Percentiles rank a stretch among this genome's conserved stretches.
Evolutionary conservation across 371 early-diverging fungal genomes (phyloP).

Genomic region (Rhizoclosmatium hyalinum): DNA sequence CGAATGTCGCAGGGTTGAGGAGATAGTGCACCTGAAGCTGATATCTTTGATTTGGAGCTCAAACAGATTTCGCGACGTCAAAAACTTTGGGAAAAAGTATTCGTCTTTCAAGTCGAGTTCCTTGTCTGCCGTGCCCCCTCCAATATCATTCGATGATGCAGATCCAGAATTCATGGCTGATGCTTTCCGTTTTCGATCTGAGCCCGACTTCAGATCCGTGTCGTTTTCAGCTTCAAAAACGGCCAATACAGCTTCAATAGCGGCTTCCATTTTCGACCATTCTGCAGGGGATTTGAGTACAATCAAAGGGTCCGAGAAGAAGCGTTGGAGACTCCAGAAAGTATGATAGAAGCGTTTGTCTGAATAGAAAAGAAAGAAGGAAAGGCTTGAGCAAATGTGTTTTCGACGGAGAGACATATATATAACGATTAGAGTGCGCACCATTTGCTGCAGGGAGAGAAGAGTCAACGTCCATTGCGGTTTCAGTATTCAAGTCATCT

Average conservation of each 20-base stretch:
- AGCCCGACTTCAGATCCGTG: neutral
- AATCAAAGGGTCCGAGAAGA: conserved; percentile 53
- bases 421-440: neutral
- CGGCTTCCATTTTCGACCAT: conserved; percentile 43
- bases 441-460: neutral
- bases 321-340: conserved; percentile 62
- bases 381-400: no score
- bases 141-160: neutral
- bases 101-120: conserved; percentile 41
- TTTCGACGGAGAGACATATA: no score
- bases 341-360: conserved; percentile 39
- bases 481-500: conserved; percentile 35
- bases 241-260: conserved; percentile 22
- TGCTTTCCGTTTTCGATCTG: conserved; percentile 15
- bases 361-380: neutral
- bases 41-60: conserved; percentile 52
- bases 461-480: conserved; percentile 53
- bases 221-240: conserved; percentile 18
- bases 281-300: neutral
- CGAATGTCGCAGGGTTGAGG: conserved; percentile 45
- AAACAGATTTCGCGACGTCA: conserved; percentile 75
- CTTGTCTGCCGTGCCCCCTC: neutral
- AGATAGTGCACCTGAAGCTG: conserved; percentile 9
- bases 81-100: conserved; percentile 75
- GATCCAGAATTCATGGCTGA: neutral